Conservation (phyloP, 2,329 filamentous ascomycete species). For the Scleromitrula shiraiana region DNA sequence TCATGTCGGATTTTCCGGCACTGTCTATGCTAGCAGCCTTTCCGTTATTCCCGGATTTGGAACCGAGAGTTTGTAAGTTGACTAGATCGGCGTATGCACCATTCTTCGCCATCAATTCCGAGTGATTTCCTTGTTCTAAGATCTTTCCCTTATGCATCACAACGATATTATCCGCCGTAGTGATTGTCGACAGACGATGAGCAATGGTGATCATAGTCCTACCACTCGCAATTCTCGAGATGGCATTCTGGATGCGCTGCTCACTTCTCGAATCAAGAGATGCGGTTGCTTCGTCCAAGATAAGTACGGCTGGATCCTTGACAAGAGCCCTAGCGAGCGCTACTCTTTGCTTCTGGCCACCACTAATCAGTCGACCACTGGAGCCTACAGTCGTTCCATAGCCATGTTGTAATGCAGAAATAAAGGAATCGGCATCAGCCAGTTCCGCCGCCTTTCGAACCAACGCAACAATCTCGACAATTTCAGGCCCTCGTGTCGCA, state of each 20-base stretch:
- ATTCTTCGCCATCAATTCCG: too few relatives aligned
- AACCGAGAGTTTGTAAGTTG: slow-evolving; percentile 23
- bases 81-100: slow-evolving; percentile 67
- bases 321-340: slow-evolving; percentile 57
- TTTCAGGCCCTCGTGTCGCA: too few relatives aligned
- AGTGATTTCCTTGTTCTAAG: slow-evolving; percentile 64
- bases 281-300: slow-evolving; percentile 55
- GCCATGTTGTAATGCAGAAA: not conserved
- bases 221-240: slow-evolving; percentile 72
- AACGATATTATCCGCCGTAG: slow-evolving; percentile 80
- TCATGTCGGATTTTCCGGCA: not conserved
- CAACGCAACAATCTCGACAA: not conserved
- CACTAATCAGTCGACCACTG: slow-evolving; percentile 2
- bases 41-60: too few relatives aligned
- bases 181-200: slow-evolving; percentile 79
- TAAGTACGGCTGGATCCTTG: slow-evolving; percentile 46
- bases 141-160: slow-evolving; percentile 71
- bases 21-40: not conserved
- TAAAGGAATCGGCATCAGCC: slow-evolving; percentile 3
- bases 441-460: not conserved
- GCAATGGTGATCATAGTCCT: slow-evolving; percentile 92
- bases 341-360: slow-evolving; percentile 6
- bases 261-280: slow-evolving; percentile 79
- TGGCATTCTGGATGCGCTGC: slow-evolving; percentile 78
- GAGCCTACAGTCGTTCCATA: not conserved